A percentile compares a stretch with the other conserved stretches of the same genome.
Conservation (phyloP, 2,329 filamentous ascomycete species). For the Venturia effusa region DNA sequence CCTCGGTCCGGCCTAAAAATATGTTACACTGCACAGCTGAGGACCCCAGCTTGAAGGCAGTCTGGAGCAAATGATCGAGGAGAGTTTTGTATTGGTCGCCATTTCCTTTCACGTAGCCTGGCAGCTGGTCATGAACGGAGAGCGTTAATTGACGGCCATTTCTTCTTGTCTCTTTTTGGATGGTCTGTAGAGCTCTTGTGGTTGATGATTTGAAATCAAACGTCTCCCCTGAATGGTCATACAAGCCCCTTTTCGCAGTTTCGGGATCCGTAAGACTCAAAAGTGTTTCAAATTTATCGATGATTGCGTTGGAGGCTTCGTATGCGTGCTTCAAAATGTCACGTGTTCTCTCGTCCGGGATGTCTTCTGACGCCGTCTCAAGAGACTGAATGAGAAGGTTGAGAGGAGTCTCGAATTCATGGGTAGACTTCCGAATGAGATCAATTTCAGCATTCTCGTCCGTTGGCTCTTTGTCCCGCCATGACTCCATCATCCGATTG, state of each 20-base stretch:
- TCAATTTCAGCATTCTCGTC: not conserved
- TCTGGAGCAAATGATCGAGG: not conserved
- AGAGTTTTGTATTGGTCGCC: not conserved
- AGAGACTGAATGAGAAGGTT: not conserved
- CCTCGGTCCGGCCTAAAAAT: not conserved
- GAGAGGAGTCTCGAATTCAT: not conserved
- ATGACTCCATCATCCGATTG: not conserved
- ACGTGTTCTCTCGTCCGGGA: not conserved
- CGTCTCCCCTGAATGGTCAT: not conserved
- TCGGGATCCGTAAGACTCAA: not conserved
- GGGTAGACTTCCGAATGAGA: not conserved
- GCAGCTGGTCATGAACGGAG: not conserved
- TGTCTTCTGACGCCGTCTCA: not conserved
- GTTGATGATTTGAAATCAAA: conserved; percentile 2
- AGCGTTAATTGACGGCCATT: not conserved
- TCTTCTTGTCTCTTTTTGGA: not conserved
- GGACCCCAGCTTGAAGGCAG: not conserved
- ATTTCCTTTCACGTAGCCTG: not conserved
- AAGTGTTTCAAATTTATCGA: not conserved
- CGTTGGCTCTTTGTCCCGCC: not conserved
- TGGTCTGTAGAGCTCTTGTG: not conserved
- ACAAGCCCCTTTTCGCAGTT: not conserved
- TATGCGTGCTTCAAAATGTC: not conserved
- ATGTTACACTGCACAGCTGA: not conserved
- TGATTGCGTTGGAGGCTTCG: not conserved